These are phyloP conservation scores for Mimosa pudica DNA, from an alignment of 306 rosid genomes.

Conservation along the genomic window DNA sequence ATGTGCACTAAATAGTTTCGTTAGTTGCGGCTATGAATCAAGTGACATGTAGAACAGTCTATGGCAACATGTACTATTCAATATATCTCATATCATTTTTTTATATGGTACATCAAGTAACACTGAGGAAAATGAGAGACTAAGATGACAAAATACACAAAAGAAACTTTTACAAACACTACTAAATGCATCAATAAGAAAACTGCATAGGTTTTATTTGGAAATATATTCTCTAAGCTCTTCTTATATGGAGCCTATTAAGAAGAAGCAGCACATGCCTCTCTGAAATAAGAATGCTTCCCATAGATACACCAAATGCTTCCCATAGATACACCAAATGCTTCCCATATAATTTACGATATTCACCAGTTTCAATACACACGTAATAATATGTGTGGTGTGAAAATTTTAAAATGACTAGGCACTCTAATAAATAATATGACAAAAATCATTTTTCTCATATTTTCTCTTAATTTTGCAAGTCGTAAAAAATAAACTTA, in stretches of 20 bases:
- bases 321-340: conserved; percentile 22
- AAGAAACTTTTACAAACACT: not conserved
- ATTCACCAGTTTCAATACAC: too few species aligned
- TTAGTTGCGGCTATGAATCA: too few species aligned
- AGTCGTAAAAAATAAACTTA: too few species aligned
- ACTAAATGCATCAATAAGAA: not conserved
- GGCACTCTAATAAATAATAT: too few species aligned
- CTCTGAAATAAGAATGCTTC: not conserved
- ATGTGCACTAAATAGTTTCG: too few species aligned
- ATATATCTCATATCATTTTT: not conserved
- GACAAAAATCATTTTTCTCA: too few species aligned
- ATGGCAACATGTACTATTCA: too few species aligned
- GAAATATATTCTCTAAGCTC: not conserved
- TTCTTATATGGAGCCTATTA: not conserved
- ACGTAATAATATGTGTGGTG: too few species aligned
- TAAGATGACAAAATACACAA: not conserved
- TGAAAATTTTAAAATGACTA: too few species aligned
- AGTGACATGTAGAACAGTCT: too few species aligned
- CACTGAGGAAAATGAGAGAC: not conserved
- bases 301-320: conserved; percentile 16
- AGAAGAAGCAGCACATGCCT: not conserved
- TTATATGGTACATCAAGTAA: not conserved
- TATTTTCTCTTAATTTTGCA: too few species aligned
- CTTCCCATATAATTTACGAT: too few species aligned
- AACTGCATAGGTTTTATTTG: not conserved